A percentile compares a stretch with the other conserved stretches of the same genome.
phyloP scores from a whole-genome alignment of 352 stramenopile genomes.

The Phytopythium kandeliae region DNA sequence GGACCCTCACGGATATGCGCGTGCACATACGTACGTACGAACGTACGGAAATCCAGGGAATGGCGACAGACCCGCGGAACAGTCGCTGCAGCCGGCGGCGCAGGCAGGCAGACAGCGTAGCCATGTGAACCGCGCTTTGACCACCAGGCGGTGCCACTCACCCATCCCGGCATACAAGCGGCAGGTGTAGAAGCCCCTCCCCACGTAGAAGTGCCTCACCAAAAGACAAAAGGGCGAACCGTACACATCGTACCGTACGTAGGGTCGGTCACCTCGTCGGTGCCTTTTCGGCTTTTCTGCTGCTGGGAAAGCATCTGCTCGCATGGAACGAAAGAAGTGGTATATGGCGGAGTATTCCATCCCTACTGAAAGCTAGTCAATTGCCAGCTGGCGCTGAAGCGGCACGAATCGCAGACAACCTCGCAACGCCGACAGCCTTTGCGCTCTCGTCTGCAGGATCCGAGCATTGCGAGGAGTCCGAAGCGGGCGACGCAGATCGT shows the following conservation, averaged over 20 bases:
- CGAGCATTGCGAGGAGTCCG: too few relatives aligned
- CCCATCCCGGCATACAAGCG: neutral
- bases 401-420: neutral
- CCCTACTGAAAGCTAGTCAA: too few relatives aligned
- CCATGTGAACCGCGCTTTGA: too few relatives aligned
- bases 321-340: neutral
- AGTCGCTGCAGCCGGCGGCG: neutral
- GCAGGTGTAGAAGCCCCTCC: neutral
- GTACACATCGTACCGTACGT: neutral
- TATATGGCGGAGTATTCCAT: too few relatives aligned
- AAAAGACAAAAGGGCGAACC: neutral
- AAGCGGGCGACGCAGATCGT: too few relatives aligned
- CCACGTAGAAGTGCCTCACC: constrained; percentile 4
- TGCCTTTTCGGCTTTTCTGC: neutral
- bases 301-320: constrained; percentile 1
- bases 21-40: too few relatives aligned
- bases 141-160: too few relatives aligned
- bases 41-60: too few relatives aligned
- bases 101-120: too few relatives aligned
- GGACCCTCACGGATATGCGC: neutral
- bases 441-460: too few relatives aligned
- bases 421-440: too few relatives aligned
- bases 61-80: too few relatives aligned
- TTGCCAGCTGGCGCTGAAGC: constrained; percentile 1
- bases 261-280: neutral